A percentile compares a stretch with the other conserved stretches of the same genome.
These are phyloP conservation scores for Pseudocercospora crystallina DNA, from an alignment of 2,329 filamentous ascomycete genomes.

Conservation along the genomic window DNA sequence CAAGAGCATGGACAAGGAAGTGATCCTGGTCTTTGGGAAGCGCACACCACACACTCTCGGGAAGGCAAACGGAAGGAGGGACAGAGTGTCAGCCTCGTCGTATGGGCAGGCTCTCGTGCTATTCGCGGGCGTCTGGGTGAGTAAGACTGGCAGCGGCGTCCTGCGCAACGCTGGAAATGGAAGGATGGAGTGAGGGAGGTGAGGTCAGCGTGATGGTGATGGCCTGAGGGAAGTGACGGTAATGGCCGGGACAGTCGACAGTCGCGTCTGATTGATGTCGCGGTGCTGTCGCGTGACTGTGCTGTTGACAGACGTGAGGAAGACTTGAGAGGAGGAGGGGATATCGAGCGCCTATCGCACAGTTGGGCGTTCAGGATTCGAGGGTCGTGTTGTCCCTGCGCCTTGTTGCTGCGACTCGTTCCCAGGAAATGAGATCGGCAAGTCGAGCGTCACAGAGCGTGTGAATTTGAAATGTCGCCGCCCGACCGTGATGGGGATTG, in stretches of 20 bases:
- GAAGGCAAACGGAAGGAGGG: not conserved
- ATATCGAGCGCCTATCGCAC: no score
- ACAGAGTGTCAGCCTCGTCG: not conserved
- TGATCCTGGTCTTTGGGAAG: not conserved
- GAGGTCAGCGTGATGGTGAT: not conserved
- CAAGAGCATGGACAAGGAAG: not conserved
- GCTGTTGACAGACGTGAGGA: no score
- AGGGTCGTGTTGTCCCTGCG: no score
- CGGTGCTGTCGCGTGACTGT: slow-evolving; percentile 3
- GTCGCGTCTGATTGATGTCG: not conserved
- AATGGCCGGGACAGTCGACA: not conserved
- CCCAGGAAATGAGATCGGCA: no score
- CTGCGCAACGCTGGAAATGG: slow-evolving; percentile 1
- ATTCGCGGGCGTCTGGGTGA: not conserved
- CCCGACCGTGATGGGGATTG: no score
- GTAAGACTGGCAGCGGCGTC: not conserved
- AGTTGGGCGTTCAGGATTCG: no score
- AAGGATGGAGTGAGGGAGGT: no score
- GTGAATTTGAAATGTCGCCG: no score
- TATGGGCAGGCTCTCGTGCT: slow-evolving; percentile 4
- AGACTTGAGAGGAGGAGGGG: no score
- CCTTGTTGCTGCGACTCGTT: no score
- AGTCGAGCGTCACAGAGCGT: no score
- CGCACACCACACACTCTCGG: not conserved
- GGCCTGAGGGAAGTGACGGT: not conserved